A percentile compares a stretch with the other conserved stretches of the same genome.
Conservation (phyloP, 1,284 basidiomycete species). For the Trametes versicolor region DNA sequence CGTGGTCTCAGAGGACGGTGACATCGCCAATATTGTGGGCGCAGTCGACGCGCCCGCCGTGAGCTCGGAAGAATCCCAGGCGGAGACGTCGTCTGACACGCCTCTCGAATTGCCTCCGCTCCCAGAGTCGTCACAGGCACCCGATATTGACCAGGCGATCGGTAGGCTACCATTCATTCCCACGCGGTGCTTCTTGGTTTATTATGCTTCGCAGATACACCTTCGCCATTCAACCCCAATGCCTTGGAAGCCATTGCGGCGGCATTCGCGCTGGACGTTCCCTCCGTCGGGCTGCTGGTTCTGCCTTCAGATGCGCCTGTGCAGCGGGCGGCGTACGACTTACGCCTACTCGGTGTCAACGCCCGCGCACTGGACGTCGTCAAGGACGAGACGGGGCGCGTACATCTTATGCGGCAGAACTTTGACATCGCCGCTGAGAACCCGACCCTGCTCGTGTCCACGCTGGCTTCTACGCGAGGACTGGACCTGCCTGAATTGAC, state of each 20-base stretch:
- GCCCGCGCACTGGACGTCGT: slow-evolving; percentile 68
- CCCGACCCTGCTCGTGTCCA: slow-evolving; percentile 74
- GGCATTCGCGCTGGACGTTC: slow-evolving; percentile 77
- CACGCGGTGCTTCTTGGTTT: slow-evolving; percentile 17
- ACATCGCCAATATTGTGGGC: slow-evolving; percentile 58
- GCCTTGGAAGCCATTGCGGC: slow-evolving; percentile 74
- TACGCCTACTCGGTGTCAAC: slow-evolving; percentile 72
- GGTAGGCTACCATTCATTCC: slow-evolving; percentile 17
- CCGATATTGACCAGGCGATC: slow-evolving; percentile 15
- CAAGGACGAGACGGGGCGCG: slow-evolving; percentile 52
- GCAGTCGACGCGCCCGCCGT: slow-evolving; percentile 32
- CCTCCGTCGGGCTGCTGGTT: slow-evolving; percentile 70
- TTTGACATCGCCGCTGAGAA: slow-evolving; percentile 50
- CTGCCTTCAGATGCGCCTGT: slow-evolving; percentile 68
- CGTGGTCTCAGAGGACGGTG: slow-evolving; percentile 62
- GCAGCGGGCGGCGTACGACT: slow-evolving; percentile 67
- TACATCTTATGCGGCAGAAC: slow-evolving; percentile 50
- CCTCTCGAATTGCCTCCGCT: slow-evolving; percentile 10
- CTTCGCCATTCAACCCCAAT: slow-evolving; percentile 62
- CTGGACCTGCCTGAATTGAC: slow-evolving; percentile 75
- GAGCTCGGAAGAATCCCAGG: slow-evolving; percentile 15
- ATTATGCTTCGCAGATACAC: slow-evolving; percentile 51
- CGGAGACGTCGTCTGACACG: slow-evolving; percentile 15
- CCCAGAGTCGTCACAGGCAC: slow-evolving; percentile 21
- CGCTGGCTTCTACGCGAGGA: slow-evolving; percentile 72